Conservation (phyloP, 192 early-diverging fungal genomes). For the Mortierella claussenii region DNA sequence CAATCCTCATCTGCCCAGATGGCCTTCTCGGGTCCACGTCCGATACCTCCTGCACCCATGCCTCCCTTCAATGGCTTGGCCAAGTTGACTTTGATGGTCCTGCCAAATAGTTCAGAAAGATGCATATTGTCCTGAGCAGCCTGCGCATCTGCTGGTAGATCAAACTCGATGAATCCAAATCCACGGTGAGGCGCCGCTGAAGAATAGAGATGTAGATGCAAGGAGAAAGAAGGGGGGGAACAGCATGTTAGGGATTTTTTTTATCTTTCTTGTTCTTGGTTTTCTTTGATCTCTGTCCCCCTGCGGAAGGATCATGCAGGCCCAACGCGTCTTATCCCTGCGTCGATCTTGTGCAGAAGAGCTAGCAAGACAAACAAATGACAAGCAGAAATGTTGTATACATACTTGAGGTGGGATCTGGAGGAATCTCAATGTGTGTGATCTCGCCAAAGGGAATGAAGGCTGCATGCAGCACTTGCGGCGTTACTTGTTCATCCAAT, state of each 20-base stretch:
- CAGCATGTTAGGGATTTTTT: constrained; percentile 1
- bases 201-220: constrained; percentile 2
- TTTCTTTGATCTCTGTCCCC: too few relatives aligned
- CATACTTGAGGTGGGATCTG: constrained; percentile 81
- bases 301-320: too few relatives aligned
- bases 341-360: too few relatives aligned
- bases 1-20: constrained; percentile 54
- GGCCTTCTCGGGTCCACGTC: constrained; percentile 48
- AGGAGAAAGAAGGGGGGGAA: neutral
- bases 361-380: neutral
- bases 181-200: constrained; percentile 83
- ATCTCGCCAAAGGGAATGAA: constrained; percentile 99
- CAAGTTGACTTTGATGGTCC: constrained; percentile 87
- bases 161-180: constrained; percentile 97
- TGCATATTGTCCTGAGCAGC: constrained; percentile 98
- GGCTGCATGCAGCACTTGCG: constrained; percentile 82
- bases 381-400: neutral
- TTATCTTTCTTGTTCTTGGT: too few relatives aligned
- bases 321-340: too few relatives aligned
- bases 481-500: constrained; percentile 82
- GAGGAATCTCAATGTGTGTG: constrained; percentile 85
- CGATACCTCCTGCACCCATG: constrained; percentile 51
- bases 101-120: constrained; percentile 87
- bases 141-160: constrained; percentile 79
- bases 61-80: constrained; percentile 73